phyloP scores from a whole-genome alignment of 176 grass and related monocot species.

The Raddia guianensis region DNA sequence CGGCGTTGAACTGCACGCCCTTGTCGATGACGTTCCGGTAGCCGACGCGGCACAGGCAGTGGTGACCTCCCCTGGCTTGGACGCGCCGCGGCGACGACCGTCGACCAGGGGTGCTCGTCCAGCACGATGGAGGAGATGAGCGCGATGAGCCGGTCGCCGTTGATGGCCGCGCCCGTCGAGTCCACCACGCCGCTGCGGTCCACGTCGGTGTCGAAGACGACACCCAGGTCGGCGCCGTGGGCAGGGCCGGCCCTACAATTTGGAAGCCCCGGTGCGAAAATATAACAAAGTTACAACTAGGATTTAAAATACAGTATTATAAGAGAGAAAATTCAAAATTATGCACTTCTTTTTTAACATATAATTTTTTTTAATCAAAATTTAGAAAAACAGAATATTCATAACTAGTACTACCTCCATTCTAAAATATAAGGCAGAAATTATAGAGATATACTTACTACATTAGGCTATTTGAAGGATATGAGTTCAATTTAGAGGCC shows the following conservation, averaged over 20 bases:
- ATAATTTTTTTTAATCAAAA: no score
- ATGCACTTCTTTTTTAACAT: no score
- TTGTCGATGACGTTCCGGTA: conserved; percentile 90
- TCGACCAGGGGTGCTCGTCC: conserved; percentile 66
- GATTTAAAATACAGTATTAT: no score
- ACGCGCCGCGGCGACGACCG: conserved; percentile 77
- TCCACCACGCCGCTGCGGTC: conserved; percentile 88
- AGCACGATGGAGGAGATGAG: conserved; percentile 77
- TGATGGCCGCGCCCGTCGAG: conserved; percentile 47
- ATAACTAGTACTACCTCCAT: no score
- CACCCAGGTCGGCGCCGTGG: conserved; percentile 62
- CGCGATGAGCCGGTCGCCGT: conserved; percentile 81
- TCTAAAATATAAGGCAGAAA: no score
- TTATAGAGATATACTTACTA: no score
- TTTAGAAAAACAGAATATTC: no score
- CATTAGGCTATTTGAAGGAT: no score
- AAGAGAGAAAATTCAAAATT: no score
- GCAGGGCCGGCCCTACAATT: conserved; percentile 61
- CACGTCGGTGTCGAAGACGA: conserved; percentile 93
- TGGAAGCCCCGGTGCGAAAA: no score
- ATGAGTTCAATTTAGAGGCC: no score
- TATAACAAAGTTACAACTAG: no score
- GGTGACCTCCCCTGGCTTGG: conserved; percentile 53
- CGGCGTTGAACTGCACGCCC: conserved; percentile 66
- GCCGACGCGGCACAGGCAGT: conserved; percentile 83